phyloP scores from a whole-genome alignment of 2,329 filamentous ascomycete genomes.

The Talaromyces albobiverticillius region DNA sequence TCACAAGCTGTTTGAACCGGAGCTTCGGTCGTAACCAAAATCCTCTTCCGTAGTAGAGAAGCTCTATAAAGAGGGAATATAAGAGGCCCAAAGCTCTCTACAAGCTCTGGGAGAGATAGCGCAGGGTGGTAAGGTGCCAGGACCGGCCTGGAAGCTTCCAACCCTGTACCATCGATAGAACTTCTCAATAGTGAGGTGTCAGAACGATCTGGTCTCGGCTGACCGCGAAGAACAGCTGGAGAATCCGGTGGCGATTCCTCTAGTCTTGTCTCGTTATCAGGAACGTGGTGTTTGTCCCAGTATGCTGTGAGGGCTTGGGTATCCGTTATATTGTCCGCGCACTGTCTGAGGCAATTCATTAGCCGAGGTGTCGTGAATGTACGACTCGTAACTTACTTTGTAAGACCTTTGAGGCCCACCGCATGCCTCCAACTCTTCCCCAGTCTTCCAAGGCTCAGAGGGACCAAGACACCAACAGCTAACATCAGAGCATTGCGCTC shows the following conservation, averaged over 20 bases:
- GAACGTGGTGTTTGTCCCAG: constrained; percentile 59
- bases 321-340: constrained; percentile 64
- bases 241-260: constrained; percentile 53
- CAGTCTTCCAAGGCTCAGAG: constrained; percentile 77
- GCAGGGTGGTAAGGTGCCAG: constrained; percentile 81
- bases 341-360: constrained; percentile 33
- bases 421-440: constrained; percentile 90
- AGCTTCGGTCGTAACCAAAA: constrained; percentile 80
- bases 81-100: constrained; percentile 84
- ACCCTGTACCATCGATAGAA: constrained; percentile 40
- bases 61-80: constrained; percentile 89
- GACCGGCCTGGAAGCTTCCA: constrained; percentile 49
- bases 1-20: constrained; percentile 85
- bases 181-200: constrained; percentile 31
- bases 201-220: constrained; percentile 49
- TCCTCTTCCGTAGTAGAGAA: constrained; percentile 79
- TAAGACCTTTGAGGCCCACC: constrained; percentile 69
- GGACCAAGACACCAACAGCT: constrained; percentile 84
- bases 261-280: constrained; percentile 35
- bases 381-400: constrained; percentile 51
- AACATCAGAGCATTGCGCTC: constrained; percentile 89
- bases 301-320: constrained; percentile 70
- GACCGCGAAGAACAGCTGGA: constrained; percentile 48
- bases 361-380: constrained; percentile 15
- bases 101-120: constrained; percentile 71